A percentile compares a stretch with the other conserved stretches of the same genome.
phyloP scores from a whole-genome alignment of 495 filamentous ascomycete genomes.

The Xylaria bambusicola region DNA sequence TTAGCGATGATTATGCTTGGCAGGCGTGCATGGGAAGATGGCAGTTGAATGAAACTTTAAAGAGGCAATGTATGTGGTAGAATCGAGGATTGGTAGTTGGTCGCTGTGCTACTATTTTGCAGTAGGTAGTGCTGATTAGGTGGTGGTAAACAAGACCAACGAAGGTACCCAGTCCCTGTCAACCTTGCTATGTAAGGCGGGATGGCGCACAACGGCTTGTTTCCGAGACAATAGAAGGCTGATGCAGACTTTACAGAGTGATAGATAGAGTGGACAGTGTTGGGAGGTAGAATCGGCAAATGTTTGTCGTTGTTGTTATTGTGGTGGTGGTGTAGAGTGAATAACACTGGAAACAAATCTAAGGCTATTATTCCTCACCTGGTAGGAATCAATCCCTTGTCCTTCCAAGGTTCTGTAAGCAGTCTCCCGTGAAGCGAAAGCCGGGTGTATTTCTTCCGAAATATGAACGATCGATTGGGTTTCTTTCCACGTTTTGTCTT shows the following conservation, averaged over 20 bases:
- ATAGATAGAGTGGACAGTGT: too few species aligned
- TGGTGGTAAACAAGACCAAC: background rate
- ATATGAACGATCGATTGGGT: constrained; percentile 2
- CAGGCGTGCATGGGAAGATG: background rate
- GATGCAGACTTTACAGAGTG: too few species aligned
- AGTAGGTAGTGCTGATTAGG: background rate
- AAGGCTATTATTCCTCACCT: too few species aligned
- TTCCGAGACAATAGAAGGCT: background rate
- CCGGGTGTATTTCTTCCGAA: background rate
- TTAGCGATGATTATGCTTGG: background rate
- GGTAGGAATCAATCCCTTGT: background rate
- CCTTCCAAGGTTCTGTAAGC: background rate
- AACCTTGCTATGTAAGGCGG: background rate
- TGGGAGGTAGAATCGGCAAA: too few species aligned
- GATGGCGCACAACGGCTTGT: background rate
- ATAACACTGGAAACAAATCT: too few species aligned
- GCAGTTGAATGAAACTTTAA: background rate
- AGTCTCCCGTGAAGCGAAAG: too few species aligned
- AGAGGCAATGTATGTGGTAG: background rate
- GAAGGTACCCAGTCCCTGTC: background rate
- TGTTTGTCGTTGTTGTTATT: too few species aligned
- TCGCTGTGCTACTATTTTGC: background rate
- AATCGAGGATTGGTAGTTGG: background rate
- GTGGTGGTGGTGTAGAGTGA: too few species aligned
- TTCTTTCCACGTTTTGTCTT: constrained; percentile 9